A percentile compares a stretch with the other conserved stretches of the same genome.
Evolutionary conservation across 75 land plant genomes (phyloP).

Genomic region (Pinus tabuliformis): DNA sequence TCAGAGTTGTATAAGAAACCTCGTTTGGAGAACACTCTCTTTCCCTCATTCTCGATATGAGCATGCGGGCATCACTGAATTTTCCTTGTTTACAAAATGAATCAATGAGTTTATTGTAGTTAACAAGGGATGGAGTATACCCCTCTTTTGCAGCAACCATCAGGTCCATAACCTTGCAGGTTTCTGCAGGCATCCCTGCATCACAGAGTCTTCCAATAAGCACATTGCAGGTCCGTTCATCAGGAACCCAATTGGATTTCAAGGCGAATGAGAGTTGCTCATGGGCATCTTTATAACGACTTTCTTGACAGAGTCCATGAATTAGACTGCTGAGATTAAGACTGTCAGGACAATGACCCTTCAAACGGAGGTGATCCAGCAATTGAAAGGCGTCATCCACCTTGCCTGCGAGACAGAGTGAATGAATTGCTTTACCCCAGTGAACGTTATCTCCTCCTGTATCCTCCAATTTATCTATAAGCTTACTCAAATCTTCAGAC

Average conservation of each 20-base stretch:
- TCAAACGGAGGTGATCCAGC: conserved; percentile 37
- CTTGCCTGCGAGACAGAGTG: conserved; percentile 26
- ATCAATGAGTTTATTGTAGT: conserved; percentile 52
- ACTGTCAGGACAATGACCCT: conserved; percentile 36
- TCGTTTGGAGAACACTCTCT: conserved; percentile 39
- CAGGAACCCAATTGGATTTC: conserved; percentile 23
- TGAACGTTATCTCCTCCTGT: too few species aligned
- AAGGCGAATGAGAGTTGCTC: conserved; percentile 26
- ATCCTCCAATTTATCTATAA: too few species aligned
- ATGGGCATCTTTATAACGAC: conserved; percentile 54
- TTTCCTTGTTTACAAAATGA: conserved; percentile 14
- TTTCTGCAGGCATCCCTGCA: conserved; percentile 20
- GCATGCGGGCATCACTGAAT: conserved; percentile 16
- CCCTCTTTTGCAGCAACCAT: conserved; percentile 26
- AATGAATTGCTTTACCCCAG: conserved; percentile 33
- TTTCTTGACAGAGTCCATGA: conserved; percentile 37
- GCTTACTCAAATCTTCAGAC: too few species aligned
- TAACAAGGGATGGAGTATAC: conserved; percentile 40
- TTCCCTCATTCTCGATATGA: conserved; percentile 29
- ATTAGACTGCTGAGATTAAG: conserved; percentile 45
- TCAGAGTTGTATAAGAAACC: conserved; percentile 59
- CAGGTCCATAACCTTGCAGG: conserved; percentile 18
- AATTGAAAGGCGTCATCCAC: conserved; percentile 43
- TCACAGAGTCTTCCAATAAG: conserved; percentile 42
- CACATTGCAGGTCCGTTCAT: conserved; percentile 50